Base-by-base conservation (phyloP, 805 yeast genomes). In the Saccharomycopsis sp. region DNA sequence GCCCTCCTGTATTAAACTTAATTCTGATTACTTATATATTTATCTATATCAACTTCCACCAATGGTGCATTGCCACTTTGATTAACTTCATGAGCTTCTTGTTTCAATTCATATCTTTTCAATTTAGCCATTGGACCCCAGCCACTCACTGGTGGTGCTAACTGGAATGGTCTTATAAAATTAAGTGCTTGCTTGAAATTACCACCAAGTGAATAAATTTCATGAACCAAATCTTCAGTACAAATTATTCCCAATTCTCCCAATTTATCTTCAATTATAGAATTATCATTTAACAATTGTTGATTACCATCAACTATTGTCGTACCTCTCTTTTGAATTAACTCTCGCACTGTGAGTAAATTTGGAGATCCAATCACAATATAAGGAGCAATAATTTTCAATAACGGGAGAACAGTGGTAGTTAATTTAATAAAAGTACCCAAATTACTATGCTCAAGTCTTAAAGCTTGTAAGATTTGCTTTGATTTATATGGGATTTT, bases 201-300 rank as follows among this genome's bases (percentile, higher is more conserved):
- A 21, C 77, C 85, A 16, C 87, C 84, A 54, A 82, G 56, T 14
- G 78, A 60, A 17, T 67, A 69, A 43, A 85, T 70, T 63, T 84
- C 90, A 57, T 80, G 86, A 44, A 85, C 75, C 45, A 85, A 69
- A 63, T 85, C 94, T 66, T 85, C 93, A 16, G 82, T 73, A 75
- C 94, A 85, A 51, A 85, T 77, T 49, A 81, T 66, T 23, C 90
- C 88, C 44, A 68, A 65, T 6, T 81, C 84, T 33, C 81, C 81
- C 51, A 85, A 69, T 56, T 70, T 67, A 56, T 83, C 88, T 64
- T 85, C 94, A 42, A 85, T 80, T 33, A 79, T 63, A 55, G 77
- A 79, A 66, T 85, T 85, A 62, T 81, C 87, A 60, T 84, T 85
- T 54, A 85, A 65, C 47, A 77, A 72, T 32, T 72, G 62, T 40